Base-by-base conservation (phyloP, 2,329 filamentous ascomycete species). In the Aspergillus terreus region DNA sequence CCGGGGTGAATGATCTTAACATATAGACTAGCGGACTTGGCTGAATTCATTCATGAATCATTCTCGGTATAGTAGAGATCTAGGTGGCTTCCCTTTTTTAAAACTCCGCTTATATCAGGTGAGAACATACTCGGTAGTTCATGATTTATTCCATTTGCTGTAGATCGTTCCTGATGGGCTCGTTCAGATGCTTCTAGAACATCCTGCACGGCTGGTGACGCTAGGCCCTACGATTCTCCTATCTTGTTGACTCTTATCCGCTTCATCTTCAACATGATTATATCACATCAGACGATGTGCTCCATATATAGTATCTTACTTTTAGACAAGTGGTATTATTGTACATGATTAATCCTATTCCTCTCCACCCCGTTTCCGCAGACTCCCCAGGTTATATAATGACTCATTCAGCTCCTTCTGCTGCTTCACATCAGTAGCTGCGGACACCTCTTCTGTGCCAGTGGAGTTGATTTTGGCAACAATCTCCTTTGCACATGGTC, bases 381-480 rank as follows among this genome's bases (percentile, higher is more conserved):
- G 58, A 58, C 71, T 72, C 32, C 64, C 66, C 54, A 77, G 47
- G 59, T 63, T 58, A 69, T 73, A 72, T 21, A 75, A 42, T 1
- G 63, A 55, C 19, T 70, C 70, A 41, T 68, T 64, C 25, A 75
- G 47, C 35, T 65, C 67, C 38, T 64, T 64, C 45, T 58, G 56
- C 23, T 66, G 59, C 48, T 69, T 71, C 10, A 62, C 59, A 14
- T 68, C 61, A 6, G 63, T 50, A 32, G 53, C 50, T 23, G 58
- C 49, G 27, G 63, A 14, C 2, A 71, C 44, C 7, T 57, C 54
- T 25, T 61, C 57, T 9, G 69, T 69, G 4, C 69, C 70, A 6
- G 56, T 50, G 1, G 56, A 52, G 44, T 70, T 72, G 48, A 75
- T 63, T 2, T 44, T 54, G 3, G 57, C 42, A 10, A 59, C 55